Conservation (phyloP, 202 grass and related monocot genomes). For the Brachypodium distachyon region DNA sequence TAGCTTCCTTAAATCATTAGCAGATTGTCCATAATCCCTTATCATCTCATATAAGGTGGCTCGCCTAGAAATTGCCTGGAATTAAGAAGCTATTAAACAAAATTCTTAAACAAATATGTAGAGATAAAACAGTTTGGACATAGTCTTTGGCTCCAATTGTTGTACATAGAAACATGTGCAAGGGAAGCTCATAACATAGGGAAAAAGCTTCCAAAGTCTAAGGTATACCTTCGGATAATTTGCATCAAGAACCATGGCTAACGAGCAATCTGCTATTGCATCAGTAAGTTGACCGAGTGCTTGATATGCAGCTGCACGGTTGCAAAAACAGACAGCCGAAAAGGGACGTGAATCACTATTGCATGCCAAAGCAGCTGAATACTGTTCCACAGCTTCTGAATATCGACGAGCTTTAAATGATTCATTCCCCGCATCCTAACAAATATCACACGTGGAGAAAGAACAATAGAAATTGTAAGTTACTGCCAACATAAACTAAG, state of each 20-base stretch:
- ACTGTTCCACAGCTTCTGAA: constrained; percentile 76
- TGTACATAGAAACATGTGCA: neutral
- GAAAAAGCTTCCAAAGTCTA: constrained; percentile 19
- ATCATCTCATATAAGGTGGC: constrained; percentile 93
- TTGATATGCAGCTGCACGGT: constrained; percentile 91
- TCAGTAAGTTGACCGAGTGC: constrained; percentile 86
- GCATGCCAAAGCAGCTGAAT: constrained; percentile 66
- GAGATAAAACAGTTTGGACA: neutral
- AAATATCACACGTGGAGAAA: constrained; percentile 16
- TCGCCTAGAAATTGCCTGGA: constrained; percentile 94
- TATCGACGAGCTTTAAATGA: constrained; percentile 75
- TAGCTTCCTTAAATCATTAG: constrained; percentile 66
- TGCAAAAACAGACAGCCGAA: constrained; percentile 81
- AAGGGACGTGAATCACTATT: constrained; percentile 75
- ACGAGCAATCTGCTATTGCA: constrained; percentile 91
- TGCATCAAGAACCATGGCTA: constrained; percentile 90
- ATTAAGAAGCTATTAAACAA: constrained; percentile 26
- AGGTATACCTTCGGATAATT: constrained; percentile 74
- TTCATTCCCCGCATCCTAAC: constrained; percentile 80
- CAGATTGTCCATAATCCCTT: constrained; percentile 76
- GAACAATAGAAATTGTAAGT: constrained; percentile 1
- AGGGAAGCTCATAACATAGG: constrained; percentile 5
- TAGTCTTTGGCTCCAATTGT: neutral
- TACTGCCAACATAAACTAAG: neutral
- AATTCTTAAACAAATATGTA: constrained; percentile 2